A percentile compares a stretch with the other conserved stretches of the same genome.
These are phyloP conservation scores for Claviceps citrina DNA, from an alignment of 2,329 filamentous ascomycete genomes.

Conservation along the genomic window DNA sequence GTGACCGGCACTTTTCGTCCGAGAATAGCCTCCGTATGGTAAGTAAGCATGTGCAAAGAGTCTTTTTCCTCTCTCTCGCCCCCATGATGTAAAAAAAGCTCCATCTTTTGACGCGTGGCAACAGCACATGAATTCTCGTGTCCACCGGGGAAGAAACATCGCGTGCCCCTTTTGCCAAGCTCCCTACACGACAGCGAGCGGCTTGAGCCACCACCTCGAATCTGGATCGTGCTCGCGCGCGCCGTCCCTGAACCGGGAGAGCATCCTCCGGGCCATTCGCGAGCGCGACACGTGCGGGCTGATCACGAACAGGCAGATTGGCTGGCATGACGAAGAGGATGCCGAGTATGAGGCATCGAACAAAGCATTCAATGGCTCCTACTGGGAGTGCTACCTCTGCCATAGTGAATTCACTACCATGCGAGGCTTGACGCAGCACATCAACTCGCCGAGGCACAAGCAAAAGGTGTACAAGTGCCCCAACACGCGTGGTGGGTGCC, in stretches of 20 bases:
- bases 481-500: conserved; percentile 14
- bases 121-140: conserved; percentile 39
- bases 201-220: conserved; percentile 40
- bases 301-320: conserved; percentile 36
- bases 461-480: conserved; percentile 26
- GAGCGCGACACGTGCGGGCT: conserved; percentile 28
- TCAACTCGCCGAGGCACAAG: conserved; percentile 31
- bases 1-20: conserved; percentile 17
- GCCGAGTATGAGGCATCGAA: conserved; percentile 21
- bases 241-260: conserved; percentile 27
- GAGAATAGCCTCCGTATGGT: conserved; percentile 19
- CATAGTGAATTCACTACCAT: conserved; percentile 22
- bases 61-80: too few relatives aligned
- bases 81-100: too few relatives aligned
- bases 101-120: background rate
- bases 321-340: conserved; percentile 20
- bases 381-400: conserved; percentile 25
- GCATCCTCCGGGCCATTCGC: conserved; percentile 29
- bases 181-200: conserved; percentile 32
- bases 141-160: conserved; percentile 30
- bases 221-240: conserved; percentile 32
- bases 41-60: conserved; percentile 1
- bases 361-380: conserved; percentile 26
- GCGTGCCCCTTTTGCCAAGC: conserved; percentile 39
- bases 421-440: conserved; percentile 29